phyloP scores from a whole-genome alignment of 2,329 filamentous ascomycete genomes.

The Parafenestella ontariensis region DNA sequence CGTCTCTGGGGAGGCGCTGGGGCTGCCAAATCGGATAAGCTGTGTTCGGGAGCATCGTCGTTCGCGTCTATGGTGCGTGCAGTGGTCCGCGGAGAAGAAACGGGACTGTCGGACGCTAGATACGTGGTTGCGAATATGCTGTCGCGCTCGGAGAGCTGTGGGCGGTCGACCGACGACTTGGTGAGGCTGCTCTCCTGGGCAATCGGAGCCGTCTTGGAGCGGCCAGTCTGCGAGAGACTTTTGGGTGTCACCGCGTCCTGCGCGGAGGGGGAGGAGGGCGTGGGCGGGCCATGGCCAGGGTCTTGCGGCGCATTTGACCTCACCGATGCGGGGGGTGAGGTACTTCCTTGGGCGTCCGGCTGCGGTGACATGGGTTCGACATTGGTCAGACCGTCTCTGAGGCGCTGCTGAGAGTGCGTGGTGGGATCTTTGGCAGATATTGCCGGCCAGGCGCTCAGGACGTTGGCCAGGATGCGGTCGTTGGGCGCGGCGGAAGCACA shows the following conservation, averaged over 20 bases:
- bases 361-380: conserved; percentile 53
- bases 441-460: conserved; percentile 29
- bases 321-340: conserved; percentile 51
- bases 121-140: conserved; percentile 71
- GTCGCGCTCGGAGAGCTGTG: conserved; percentile 67
- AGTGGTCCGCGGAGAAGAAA: conserved; percentile 45
- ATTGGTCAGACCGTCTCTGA: conserved; percentile 48
- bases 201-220: conserved; percentile 49
- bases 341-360: conserved; percentile 47
- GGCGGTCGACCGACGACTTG: conserved; percentile 49
- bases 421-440: conserved; percentile 44
- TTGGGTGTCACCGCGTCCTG: conserved; percentile 38
- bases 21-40: conserved; percentile 38
- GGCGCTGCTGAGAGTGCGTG: conserved; percentile 35
- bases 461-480: conserved; percentile 30
- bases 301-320: conserved; percentile 43
- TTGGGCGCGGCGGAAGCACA: conserved; percentile 30
- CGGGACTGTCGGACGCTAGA: conserved; percentile 58
- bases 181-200: conserved; percentile 42
- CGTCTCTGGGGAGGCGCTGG: conserved; percentile 38
- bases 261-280: conserved; percentile 17
- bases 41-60: conserved; percentile 40
- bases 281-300: conserved; percentile 30
- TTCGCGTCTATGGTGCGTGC: conserved; percentile 21
- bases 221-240: conserved; percentile 45